These are phyloP conservation scores for Penicillium vulpinum DNA, from an alignment of 2,329 filamentous ascomycete species.

Conservation along the genomic window DNA sequence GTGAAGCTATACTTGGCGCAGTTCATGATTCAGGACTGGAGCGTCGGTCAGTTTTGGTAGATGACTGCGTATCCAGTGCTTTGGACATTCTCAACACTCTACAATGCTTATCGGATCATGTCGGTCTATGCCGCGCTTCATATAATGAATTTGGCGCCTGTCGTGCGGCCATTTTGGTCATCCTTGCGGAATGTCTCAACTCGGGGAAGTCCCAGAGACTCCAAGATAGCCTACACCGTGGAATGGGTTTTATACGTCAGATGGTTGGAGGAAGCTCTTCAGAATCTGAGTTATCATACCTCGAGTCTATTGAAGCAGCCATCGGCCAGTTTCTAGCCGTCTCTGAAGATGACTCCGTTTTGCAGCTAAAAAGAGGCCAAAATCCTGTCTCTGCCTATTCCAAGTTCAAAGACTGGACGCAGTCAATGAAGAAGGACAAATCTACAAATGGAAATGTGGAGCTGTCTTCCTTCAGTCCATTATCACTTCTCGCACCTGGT, in stretches of 20 bases:
- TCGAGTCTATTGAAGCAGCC: constrained; percentile 54
- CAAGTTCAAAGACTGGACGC: constrained; percentile 50
- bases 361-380: constrained; percentile 20
- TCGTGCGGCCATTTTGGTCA: constrained; percentile 55
- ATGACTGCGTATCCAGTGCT: constrained; percentile 54
- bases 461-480: constrained; percentile 18
- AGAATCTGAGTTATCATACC: constrained; percentile 51
- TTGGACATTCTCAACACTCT: constrained; percentile 52
- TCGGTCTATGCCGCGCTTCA: constrained; percentile 55
- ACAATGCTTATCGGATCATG: constrained; percentile 48
- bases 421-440: constrained; percentile 17
- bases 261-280: constrained; percentile 56
- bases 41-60: constrained; percentile 44
- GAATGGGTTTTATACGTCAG: constrained; percentile 52
- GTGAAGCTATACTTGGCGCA: constrained; percentile 11
- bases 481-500: constrained; percentile 5
- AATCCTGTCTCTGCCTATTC: constrained; percentile 49
- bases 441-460: constrained; percentile 5
- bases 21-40: constrained; percentile 22
- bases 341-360: constrained; percentile 26
- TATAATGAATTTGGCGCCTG: constrained; percentile 59
- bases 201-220: constrained; percentile 39
- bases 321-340: constrained; percentile 46
- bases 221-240: constrained; percentile 49
- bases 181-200: constrained; percentile 39